Conservation (phyloP, 208 protist species). For the Trypanosomatidae sp. region DNA sequence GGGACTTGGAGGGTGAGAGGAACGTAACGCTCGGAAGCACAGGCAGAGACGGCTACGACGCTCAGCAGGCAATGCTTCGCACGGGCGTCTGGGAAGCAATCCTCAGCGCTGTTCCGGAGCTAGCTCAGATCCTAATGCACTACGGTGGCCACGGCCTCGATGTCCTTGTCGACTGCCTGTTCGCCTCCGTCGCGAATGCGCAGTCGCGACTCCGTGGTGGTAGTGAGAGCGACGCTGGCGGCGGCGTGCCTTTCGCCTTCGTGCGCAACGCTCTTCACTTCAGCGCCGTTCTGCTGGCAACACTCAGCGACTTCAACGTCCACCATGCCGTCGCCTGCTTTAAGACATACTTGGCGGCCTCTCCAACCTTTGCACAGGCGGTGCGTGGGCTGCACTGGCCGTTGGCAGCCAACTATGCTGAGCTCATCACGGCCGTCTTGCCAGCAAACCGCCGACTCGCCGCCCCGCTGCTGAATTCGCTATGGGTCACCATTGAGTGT, state of each 20-base stretch:
- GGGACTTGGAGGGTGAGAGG: background rate
- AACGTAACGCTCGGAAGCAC: background rate
- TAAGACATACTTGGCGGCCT: slow-evolving; percentile 19
- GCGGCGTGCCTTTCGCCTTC: background rate
- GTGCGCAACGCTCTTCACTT: slow-evolving; percentile 32
- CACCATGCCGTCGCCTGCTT: slow-evolving; percentile 40
- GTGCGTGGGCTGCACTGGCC: slow-evolving; percentile 11
- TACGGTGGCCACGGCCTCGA: slow-evolving; percentile 19
- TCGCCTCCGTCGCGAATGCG: slow-evolving; percentile 1
- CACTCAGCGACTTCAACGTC: slow-evolving; percentile 46
- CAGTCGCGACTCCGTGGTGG: background rate
- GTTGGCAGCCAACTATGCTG: slow-evolving; percentile 19
- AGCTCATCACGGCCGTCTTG: slow-evolving; percentile 10
- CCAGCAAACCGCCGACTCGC: slow-evolving; percentile 14
- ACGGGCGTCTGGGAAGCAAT: slow-evolving; percentile 43
- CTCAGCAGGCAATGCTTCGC: slow-evolving; percentile 19
- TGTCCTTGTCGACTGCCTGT: slow-evolving; percentile 14
- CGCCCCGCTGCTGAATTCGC: slow-evolving; percentile 5
- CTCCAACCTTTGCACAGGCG: slow-evolving; percentile 12
- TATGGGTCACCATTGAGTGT: slow-evolving; percentile 19
- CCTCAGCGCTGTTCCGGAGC: slow-evolving; percentile 29
- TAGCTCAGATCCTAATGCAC: slow-evolving; percentile 26
- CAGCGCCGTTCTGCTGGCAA: slow-evolving; percentile 38
- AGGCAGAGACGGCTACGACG: slow-evolving; percentile 5
- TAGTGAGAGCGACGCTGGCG: background rate